A percentile compares a stretch with the other conserved stretches of the same genome.
Conservation (phyloP, 805 yeast species). For the Myxozyma geophila region DNA sequence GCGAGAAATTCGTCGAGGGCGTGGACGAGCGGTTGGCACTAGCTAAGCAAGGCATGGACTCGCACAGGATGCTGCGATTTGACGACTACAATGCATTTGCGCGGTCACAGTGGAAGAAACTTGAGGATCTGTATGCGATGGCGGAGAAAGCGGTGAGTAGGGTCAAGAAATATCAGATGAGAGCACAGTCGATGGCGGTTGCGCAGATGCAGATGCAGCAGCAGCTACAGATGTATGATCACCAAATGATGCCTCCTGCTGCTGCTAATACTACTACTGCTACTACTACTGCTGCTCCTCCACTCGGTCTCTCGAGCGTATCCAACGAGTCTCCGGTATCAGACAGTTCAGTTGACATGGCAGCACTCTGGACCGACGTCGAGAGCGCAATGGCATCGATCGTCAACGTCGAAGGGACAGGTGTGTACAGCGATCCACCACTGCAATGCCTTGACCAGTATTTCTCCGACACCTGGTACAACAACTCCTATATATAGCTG, state of each 20-base stretch:
- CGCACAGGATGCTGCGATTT: not conserved
- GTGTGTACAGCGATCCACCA: not conserved
- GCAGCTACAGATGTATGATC: not conserved
- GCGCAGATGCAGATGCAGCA: slow-evolving; percentile 1
- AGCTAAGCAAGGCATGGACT: slow-evolving; percentile 1
- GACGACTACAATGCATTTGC: slow-evolving; percentile 3
- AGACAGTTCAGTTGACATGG: slow-evolving; percentile 1
- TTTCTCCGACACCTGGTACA: slow-evolving; percentile 6
- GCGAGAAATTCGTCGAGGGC: slow-evolving; percentile 1
- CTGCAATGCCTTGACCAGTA: slow-evolving; percentile 2
- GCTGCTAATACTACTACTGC: not conserved
- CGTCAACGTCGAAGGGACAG: not conserved
- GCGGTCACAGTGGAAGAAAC: slow-evolving; percentile 5
- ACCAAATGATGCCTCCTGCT: not conserved
- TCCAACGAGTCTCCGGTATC: not conserved
- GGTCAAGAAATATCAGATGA: not conserved
- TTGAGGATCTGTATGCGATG: slow-evolving; percentile 7
- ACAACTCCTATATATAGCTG: not conserved
- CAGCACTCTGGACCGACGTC: slow-evolving; percentile 5
- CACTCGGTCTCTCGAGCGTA: not conserved
- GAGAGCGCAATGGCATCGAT: slow-evolving; percentile 10
- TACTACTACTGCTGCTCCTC: not conserved
- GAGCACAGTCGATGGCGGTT: not conserved
- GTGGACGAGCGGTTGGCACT: slow-evolving; percentile 1
- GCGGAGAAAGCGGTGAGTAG: slow-evolving; percentile 1